These are phyloP conservation scores for Leccinum rimulosum DNA, from an alignment of 768 basidiomycete species.

Conservation along the genomic window DNA sequence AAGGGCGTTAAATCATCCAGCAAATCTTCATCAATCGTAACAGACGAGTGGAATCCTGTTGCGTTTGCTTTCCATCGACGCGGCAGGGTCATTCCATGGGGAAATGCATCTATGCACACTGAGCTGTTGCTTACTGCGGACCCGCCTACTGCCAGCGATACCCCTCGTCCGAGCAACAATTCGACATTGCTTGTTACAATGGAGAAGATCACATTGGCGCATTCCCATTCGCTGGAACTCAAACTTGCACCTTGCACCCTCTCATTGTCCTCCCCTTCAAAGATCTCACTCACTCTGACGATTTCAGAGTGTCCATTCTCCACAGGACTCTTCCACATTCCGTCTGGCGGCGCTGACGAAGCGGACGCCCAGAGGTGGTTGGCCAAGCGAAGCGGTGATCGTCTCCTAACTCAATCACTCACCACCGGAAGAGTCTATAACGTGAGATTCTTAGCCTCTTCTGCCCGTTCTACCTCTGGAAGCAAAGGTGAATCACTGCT, in stretches of 20 bases:
- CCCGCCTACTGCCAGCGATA: not conserved
- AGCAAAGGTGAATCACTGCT: not conserved
- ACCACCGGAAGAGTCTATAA: conserved; percentile 17
- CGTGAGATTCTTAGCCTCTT: conserved; percentile 17
- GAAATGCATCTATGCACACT: conserved; percentile 11
- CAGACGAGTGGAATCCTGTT: conserved; percentile 2
- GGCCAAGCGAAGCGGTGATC: conserved; percentile 6
- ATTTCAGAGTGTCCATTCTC: conserved; percentile 16
- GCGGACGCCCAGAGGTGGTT: conserved; percentile 1
- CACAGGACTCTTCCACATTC: conserved; percentile 13
- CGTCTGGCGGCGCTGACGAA: not conserved
- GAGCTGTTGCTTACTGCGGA: conserved; percentile 5
- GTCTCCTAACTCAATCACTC: conserved; percentile 15
- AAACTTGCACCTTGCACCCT: not conserved
- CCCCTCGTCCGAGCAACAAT: no score
- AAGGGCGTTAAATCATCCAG: no score
- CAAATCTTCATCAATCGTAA: not conserved
- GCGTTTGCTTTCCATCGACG: conserved; percentile 15
- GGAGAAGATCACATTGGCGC: not conserved
- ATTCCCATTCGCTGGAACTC: not conserved
- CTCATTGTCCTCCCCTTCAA: not conserved
- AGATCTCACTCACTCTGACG: conserved; percentile 12
- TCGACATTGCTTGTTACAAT: conserved; percentile 1
- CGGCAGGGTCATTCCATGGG: conserved; percentile 8
- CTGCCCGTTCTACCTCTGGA: conserved; percentile 1